Evolutionary conservation across 2,329 filamentous ascomycete species (phyloP), one percentile per base, ranked within the genome.

Genomic region (Coleophoma crateriformis): DNA sequence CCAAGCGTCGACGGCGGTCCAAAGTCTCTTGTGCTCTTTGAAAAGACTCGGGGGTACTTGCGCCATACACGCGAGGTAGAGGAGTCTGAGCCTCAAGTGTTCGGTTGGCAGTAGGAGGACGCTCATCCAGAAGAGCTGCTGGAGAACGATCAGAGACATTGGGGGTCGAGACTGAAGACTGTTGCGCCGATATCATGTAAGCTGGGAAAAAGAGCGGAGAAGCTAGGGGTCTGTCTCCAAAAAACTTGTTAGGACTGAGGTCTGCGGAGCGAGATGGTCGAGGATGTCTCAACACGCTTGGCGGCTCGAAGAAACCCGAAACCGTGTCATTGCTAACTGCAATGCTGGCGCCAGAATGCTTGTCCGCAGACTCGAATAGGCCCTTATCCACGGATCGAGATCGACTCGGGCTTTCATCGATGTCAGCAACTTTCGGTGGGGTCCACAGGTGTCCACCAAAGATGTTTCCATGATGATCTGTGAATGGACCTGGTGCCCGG

Each of bases 371-470:
- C 19, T 73, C 71, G 47, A 85, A 83, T 3, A 69, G 79, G 56
- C 55, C 77, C 39, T 82, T 74, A 51, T 90, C 85, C 7, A 82
- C 80, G 0, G 85, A 88, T 33, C 75, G 76, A 5, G 81, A 78
- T 34, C 84, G 75, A 38, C 79, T 64, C 1, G 35, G 35, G 12
- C 7, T n/a, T 38, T 73, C 67, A 7, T 71, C 77, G 46, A 79
- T 70, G 32, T 58, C 59, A 39, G 45, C 44, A 41, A 56, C 57
- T 49, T 57, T 51, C 8, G 27, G 27, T 3, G 48, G 39, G 33
- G 56, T 51, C 54, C 58, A 62, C 13, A 57, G 22, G 42, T 56
- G 52, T 3, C 54, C 57, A 27, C 52, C 54, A 45, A 64, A 59
- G 12, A 63, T 48, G 13, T 56, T 54, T 4, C 58, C 62, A 43